phyloP scores from a whole-genome alignment of 2,329 filamentous ascomycete genomes.

The Curvularia sp. region DNA sequence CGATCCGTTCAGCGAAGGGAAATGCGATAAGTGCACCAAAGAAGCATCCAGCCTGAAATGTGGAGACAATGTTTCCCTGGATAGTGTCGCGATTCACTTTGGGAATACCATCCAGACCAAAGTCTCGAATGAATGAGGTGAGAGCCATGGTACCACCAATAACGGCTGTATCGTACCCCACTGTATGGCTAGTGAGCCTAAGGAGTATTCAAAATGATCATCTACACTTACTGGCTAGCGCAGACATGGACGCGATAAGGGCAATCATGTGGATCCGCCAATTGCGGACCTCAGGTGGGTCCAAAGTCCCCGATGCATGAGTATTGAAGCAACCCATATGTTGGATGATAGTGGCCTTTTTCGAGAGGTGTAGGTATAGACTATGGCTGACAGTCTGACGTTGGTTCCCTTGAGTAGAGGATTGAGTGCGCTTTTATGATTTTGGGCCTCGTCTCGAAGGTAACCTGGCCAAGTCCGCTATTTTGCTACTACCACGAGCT shows the following conservation, averaged over 20 bases:
- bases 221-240: conserved; percentile 42
- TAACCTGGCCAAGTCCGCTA: conserved; percentile 12
- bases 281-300: conserved; percentile 48
- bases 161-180: conserved; percentile 48
- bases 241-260: conserved; percentile 48
- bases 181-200: conserved; percentile 10
- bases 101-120: conserved; percentile 41
- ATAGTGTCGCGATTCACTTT: conserved; percentile 46
- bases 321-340: conserved; percentile 40
- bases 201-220: not conserved
- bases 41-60: conserved; percentile 50
- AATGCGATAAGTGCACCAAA: conserved; percentile 54
- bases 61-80: conserved; percentile 52
- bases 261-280: conserved; percentile 48
- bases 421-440: conserved; percentile 5
- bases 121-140: conserved; percentile 50
- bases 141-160: conserved; percentile 53
- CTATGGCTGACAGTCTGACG: not conserved
- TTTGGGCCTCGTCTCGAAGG: conserved; percentile 12
- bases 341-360: conserved; percentile 1
- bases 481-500: conserved; percentile 18
- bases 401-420: conserved; percentile 1
- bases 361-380: not conserved
- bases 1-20: conserved; percentile 58
- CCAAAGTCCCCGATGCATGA: conserved; percentile 44